A percentile compares a stretch with the other conserved stretches of the same genome.
Evolutionary conservation across 2,329 filamentous ascomycete genomes (phyloP).

Genomic region (Colletotrichum horii): DNA sequence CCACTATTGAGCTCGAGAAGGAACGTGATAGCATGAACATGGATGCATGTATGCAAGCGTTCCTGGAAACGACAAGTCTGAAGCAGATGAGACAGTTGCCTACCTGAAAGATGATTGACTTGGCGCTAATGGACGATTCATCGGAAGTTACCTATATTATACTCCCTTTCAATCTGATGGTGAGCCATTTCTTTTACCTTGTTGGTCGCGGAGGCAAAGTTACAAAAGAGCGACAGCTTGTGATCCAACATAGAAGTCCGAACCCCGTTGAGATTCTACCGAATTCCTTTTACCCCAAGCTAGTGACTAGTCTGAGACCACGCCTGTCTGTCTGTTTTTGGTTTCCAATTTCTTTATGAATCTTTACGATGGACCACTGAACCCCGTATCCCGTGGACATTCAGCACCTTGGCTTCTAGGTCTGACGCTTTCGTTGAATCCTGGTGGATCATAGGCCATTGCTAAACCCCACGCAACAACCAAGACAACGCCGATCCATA

Average conservation of each 20-base stretch:
- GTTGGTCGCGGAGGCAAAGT: background rate
- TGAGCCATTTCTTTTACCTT: too few species aligned
- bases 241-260: background rate
- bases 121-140: too few species aligned
- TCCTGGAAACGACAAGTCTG: too few species aligned
- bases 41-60: too few species aligned
- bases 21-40: too few species aligned
- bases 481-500: background rate
- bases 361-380: accelerated
- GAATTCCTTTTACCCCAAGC: background rate
- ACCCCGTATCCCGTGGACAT: background rate
- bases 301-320: background rate
- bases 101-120: too few species aligned
- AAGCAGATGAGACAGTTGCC: too few species aligned
- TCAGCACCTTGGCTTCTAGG: background rate
- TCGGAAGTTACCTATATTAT: too few species aligned
- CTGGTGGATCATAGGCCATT: background rate
- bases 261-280: background rate
- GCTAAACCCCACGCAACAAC: background rate
- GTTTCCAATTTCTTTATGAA: background rate
- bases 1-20: too few species aligned
- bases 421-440: background rate
- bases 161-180: too few species aligned
- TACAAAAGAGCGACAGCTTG: background rate
- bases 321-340: background rate